A percentile compares a stretch with the other conserved stretches of the same genome.
Conservation (phyloP, 2,329 filamentous ascomycete species). For the Colletotrichum sublineola region DNA sequence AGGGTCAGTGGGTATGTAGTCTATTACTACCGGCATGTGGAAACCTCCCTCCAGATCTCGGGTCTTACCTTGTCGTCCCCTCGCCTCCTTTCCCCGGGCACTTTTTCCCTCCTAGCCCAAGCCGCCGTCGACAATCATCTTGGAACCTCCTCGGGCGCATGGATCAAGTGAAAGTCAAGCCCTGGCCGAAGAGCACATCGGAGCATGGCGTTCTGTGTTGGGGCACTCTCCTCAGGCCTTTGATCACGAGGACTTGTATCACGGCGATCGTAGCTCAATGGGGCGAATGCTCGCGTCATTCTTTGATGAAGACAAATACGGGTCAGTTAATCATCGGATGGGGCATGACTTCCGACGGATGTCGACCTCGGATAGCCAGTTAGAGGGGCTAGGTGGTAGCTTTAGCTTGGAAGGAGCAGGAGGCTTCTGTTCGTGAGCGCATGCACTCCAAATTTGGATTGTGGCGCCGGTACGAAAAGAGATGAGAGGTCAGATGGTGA, state of each 20-base stretch:
- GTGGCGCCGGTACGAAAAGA: not conserved
- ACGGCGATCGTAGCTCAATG: not conserved
- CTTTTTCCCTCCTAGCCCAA: no score
- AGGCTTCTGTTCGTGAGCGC: not conserved
- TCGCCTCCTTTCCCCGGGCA: no score
- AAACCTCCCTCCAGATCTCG: not conserved
- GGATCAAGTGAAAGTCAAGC: no score
- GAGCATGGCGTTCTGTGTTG: not conserved
- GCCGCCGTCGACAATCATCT: no score
- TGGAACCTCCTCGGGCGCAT: no score
- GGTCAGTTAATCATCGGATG: not conserved
- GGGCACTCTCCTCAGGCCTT: not conserved
- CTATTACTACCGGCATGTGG: no score
- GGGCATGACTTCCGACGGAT: conserved; percentile 2
- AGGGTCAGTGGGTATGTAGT: not conserved
- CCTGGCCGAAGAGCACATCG: no score
- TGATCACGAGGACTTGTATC: not conserved
- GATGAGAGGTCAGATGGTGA: not conserved
- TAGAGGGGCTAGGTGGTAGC: not conserved
- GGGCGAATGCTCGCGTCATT: not conserved
- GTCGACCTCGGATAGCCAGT: not conserved
- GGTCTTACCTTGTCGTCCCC: no score
- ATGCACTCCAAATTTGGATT: not conserved
- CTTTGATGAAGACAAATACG: not conserved
- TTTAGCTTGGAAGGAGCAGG: not conserved